Percentiles rank a stretch among this genome's conserved stretches.
Evolutionary conservation across 1,284 basidiomycete species (phyloP).

Genomic region (Coniophora puteana): DNA sequence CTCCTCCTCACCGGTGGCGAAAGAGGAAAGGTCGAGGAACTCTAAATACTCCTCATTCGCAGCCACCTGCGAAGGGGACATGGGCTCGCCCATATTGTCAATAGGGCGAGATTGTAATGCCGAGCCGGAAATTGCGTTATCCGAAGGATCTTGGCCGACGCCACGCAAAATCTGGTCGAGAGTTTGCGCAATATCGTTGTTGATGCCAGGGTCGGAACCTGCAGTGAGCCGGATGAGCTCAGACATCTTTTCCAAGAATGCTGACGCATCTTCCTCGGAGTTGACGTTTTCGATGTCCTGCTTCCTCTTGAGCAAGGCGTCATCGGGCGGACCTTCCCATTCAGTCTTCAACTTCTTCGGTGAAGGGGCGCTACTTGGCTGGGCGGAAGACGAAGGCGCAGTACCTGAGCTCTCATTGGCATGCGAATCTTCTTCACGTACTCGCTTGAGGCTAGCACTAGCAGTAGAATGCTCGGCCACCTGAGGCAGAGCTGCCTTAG

Average conservation of each 20-base stretch:
- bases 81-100: conserved; percentile 27
- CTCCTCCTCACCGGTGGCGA: conserved; percentile 52
- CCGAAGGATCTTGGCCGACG: conserved; percentile 35
- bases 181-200: conserved; percentile 54
- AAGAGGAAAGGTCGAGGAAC: conserved; percentile 68
- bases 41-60: conserved; percentile 41
- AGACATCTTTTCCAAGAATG: conserved; percentile 60
- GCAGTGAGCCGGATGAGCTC: conserved; percentile 52
- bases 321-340: conserved; percentile 57
- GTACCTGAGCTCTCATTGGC: too few relatives aligned
- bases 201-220: conserved; percentile 40
- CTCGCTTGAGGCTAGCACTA: conserved; percentile 45
- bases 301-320: conserved; percentile 49
- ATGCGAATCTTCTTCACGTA: conserved; percentile 53
- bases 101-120: conserved; percentile 23
- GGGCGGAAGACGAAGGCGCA: conserved; percentile 29
- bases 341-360: conserved; percentile 69
- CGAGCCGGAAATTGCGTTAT: conserved; percentile 31
- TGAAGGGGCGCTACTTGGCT: conserved; percentile 52
- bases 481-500: conserved; percentile 34
- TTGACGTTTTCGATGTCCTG: conserved; percentile 56
- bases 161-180: conserved; percentile 61
- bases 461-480: conserved; percentile 26
- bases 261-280: conserved; percentile 59
- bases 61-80: conserved; percentile 33